Base-by-base conservation (phyloP, 2,329 filamentous ascomycete genomes). In the Pseudocercospora fijiensis region DNA sequence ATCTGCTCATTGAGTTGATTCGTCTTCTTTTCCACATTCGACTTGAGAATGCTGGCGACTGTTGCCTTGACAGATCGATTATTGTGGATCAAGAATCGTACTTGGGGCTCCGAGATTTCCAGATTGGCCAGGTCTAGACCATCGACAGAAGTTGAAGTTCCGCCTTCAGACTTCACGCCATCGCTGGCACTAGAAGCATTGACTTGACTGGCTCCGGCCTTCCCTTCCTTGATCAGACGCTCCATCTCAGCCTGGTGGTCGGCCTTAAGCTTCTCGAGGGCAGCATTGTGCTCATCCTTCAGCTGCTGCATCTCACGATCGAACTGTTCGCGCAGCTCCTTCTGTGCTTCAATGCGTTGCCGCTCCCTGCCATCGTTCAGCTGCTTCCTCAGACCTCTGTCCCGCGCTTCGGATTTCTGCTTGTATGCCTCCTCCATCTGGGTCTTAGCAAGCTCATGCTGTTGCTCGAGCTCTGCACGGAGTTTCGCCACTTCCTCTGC, bases 341-440 rank as follows among this genome's bases (percentile, higher is more conserved):
- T 62, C 22, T 71, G 67, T 9, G 71, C 68, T 51, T 75, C 72
- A 65, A 78, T 82, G 10, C 81, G 70, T 20, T 70, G 62, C 64
- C 70, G 71, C 20, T 70, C 70, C 26, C 69, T 67, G 20, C 65
- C 77, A 57, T 88, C 85, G 8, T 75, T 77, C 16, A 96, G 81
- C 73, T 90, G 91, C 73, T 86, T 87, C 71, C 88, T 89, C 57
- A 91, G 78, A 1, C 84, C 78, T 22, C 85, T 72, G 88, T 89
- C 88, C 91, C 90, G 74, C 18, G 85, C 85, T 49, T 90, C 86
- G 1, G 87, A 87, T 51, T 88, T 84, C 58, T 83, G 80, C 71
- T 84, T 79, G 62, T 81, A 72, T 58, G 81, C 78, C 26, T 80
- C 76, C 58, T 86, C 82, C 30, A 82, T 75, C 57, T 84, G 79